Evolutionary conservation across 1,284 basidiomycete genomes (phyloP).

Genomic region (Amylostereum areolatum): DNA sequence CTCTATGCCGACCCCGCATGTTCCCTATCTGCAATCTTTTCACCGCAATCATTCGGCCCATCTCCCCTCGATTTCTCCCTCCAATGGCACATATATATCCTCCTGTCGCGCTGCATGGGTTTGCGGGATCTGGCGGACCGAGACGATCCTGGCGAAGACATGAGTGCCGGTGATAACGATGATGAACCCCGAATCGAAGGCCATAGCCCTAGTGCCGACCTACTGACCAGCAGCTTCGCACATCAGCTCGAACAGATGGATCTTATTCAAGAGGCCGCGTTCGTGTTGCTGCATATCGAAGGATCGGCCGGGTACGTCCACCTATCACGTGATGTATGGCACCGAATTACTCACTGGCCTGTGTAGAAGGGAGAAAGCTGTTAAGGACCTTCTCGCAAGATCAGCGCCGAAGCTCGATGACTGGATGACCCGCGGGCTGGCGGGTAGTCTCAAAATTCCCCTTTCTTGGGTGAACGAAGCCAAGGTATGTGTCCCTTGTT

Average conservation of each 20-base stretch:
- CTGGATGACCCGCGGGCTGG: constrained; percentile 68
- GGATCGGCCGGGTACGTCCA: constrained; percentile 62
- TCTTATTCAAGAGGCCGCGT: constrained; percentile 81
- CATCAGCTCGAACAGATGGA: constrained; percentile 80
- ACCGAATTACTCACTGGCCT: background rate
- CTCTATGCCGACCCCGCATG: constrained; percentile 67
- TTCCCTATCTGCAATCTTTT: constrained; percentile 55
- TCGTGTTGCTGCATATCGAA: constrained; percentile 88
- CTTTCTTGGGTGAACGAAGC: constrained; percentile 84
- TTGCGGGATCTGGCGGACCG: constrained; percentile 86
- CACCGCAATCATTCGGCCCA: constrained; percentile 70
- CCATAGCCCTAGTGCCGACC: constrained; percentile 79
- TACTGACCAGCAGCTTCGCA: constrained; percentile 81
- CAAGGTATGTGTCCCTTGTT: constrained; percentile 46
- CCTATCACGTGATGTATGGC: constrained; percentile 3
- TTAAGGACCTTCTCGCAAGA: constrained; percentile 78
- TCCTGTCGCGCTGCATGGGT: constrained; percentile 79
- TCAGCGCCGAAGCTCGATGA: constrained; percentile 66
- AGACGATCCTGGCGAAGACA: constrained; percentile 35
- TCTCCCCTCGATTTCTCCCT: constrained; percentile 79
- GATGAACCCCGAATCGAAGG: constrained; percentile 49
- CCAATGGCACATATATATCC: constrained; percentile 90
- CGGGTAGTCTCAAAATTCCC: constrained; percentile 77
- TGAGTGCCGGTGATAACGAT: constrained; percentile 35
- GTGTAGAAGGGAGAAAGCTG: constrained; percentile 68